Percentiles rank a stretch among this genome's conserved stretches.
phyloP scores from a whole-genome alignment of 768 basidiomycete genomes.

The Tulasnella sp. region DNA sequence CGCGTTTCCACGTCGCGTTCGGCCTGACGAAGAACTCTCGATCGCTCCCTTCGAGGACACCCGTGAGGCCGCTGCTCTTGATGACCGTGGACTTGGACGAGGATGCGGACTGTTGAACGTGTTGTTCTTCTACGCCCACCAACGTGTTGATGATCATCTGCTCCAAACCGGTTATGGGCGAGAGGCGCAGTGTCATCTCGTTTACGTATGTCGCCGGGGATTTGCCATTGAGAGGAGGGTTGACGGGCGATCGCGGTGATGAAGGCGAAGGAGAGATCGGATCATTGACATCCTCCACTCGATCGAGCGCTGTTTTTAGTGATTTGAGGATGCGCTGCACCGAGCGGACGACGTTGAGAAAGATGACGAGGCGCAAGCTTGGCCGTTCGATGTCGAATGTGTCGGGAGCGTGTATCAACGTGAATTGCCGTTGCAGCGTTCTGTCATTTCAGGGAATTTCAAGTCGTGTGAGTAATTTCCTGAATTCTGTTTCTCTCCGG shows the following conservation, averaged over 20 bases:
- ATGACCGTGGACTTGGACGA: constrained; percentile 18
- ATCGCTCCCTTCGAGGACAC: constrained; percentile 17
- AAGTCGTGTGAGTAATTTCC: constrained; percentile 19
- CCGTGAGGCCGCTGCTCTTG: neutral
- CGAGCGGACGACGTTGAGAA: constrained; percentile 77
- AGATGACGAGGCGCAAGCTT: constrained; percentile 80
- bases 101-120: constrained; percentile 31
- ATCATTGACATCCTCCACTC: constrained; percentile 42
- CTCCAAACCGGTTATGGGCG: constrained; percentile 61
- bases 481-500: too few species aligned
- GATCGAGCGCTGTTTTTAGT: constrained; percentile 37
- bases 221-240: constrained; percentile 39
- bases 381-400: constrained; percentile 70
- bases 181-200: constrained; percentile 32
- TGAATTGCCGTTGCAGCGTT: constrained; percentile 3
- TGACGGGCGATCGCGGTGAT: neutral
- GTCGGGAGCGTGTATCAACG: constrained; percentile 59
- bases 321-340: constrained; percentile 44
- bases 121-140: constrained; percentile 57
- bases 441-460: neutral
- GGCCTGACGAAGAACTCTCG: constrained; percentile 20
- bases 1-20: constrained; percentile 36
- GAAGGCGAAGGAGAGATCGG: neutral
- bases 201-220: constrained; percentile 38
- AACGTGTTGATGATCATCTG: constrained; percentile 55